Evolutionary conservation across 768 basidiomycete genomes (phyloP).

Genomic region (Grammothele lineata): DNA sequence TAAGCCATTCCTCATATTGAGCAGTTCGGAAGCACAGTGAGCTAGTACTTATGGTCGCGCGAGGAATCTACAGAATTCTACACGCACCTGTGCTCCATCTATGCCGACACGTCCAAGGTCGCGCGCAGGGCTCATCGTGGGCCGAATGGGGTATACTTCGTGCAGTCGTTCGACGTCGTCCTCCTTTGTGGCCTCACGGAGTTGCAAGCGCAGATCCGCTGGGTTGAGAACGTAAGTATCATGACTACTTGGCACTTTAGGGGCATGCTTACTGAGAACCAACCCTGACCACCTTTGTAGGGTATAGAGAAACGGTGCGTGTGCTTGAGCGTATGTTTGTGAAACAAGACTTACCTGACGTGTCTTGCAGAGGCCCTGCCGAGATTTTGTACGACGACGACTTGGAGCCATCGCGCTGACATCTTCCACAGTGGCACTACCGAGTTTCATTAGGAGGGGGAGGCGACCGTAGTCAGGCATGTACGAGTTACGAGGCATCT

Average conservation of each 20-base stretch:
- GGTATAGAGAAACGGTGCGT: conserved; percentile 12
- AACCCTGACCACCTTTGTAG: background rate
- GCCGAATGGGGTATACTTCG: conserved; percentile 20
- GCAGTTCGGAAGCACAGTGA: background rate
- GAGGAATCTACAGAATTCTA: conserved; percentile 31
- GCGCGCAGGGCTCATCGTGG: background rate
- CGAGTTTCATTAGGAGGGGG: too few species aligned
- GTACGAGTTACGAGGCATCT: too few species aligned
- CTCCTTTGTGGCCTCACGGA: conserved; percentile 43
- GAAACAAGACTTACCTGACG: background rate
- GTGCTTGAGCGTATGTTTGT: too few species aligned
- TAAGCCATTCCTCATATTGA: conserved; percentile 4
- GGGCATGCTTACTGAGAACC: too few species aligned
- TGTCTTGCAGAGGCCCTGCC: conserved; percentile 6
- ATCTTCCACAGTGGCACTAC: too few species aligned
- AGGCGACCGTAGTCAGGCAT: too few species aligned
- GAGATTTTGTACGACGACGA: conserved; percentile 13
- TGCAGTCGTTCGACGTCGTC: conserved; percentile 34
- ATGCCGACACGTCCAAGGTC: conserved; percentile 29
- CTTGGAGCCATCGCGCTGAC: too few species aligned
- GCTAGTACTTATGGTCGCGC: too few species aligned
- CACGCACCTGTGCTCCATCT: conserved; percentile 30
- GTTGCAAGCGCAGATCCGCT: conserved; percentile 40
- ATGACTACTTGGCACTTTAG: background rate
- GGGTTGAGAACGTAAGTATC: conserved; percentile 32